These are phyloP conservation scores for Lunasporangiospora selenospora DNA, from an alignment of 192 early-diverging fungal species.

Conservation along the genomic window DNA sequence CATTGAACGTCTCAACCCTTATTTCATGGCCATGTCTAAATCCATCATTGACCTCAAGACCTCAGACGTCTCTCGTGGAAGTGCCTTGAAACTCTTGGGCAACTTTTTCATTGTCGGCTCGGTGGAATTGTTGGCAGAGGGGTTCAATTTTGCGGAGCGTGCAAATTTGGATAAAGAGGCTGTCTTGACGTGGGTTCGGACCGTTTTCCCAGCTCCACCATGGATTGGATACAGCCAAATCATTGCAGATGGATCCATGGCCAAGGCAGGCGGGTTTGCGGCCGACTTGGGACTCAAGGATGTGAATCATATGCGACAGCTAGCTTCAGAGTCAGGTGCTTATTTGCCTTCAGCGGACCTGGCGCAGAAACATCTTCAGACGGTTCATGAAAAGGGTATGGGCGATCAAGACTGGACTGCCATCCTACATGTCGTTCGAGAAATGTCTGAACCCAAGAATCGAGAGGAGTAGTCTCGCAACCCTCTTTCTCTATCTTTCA, in stretches of 20 bases:
- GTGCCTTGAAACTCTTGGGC: constrained; percentile 64
- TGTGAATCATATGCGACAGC: constrained; percentile 43
- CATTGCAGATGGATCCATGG: constrained; percentile 45
- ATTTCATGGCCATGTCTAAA: constrained; percentile 50
- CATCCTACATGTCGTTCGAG: constrained; percentile 9
- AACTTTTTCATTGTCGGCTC: constrained; percentile 61
- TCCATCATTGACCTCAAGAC: constrained; percentile 52
- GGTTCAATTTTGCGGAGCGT: constrained; percentile 60
- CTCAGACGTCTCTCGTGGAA: constrained; percentile 45
- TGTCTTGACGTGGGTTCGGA: constrained; percentile 55
- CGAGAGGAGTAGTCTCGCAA: too few species aligned
- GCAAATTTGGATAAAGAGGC: constrained; percentile 57
- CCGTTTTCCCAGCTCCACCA: constrained; percentile 51
- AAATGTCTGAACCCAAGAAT: too few species aligned
- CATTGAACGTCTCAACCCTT: constrained; percentile 33
- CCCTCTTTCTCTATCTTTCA: too few species aligned
- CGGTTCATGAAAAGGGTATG: constrained; percentile 8
- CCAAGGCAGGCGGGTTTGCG: constrained; percentile 47
- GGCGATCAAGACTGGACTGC: constrained; percentile 33
- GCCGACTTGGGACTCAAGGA: constrained; percentile 54
- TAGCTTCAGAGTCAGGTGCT: constrained; percentile 45
- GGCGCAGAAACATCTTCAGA: constrained; percentile 15
- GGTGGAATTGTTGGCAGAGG: constrained; percentile 64
- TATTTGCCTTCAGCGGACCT: constrained; percentile 49
- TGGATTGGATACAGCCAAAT: constrained; percentile 57